Base-by-base conservation (phyloP, 495 filamentous ascomycete genomes). In the Podospora fimiseda region DNA sequence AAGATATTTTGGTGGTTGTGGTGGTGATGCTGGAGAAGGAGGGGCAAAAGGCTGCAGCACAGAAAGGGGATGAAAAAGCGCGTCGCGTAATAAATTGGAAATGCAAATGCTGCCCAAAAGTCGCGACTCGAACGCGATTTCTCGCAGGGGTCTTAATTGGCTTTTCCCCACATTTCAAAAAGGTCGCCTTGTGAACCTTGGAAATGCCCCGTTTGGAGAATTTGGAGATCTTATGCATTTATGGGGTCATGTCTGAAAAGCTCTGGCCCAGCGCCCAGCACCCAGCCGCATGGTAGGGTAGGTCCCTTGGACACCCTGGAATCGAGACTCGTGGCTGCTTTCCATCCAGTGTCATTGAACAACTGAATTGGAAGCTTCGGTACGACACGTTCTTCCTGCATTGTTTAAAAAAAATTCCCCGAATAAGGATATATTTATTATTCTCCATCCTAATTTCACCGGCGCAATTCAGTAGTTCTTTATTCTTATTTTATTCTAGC, bases 91-190 rank as follows among this genome's bases (percentile, higher is more conserved):
- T n/a, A 14, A 16, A 51, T 1, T 11, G 27, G n/a, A 53, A 56
- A 55, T 37, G 38, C 18, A 30, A 45, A 48, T 37, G 18, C 39
- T 22, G 24, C 36, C 27, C 23, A 27, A 42, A 48, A 55, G 54
- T 54, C 59, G 52, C 59, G 54, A 59, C 45, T 43, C 27, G 36
- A 45, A 60, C 64, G 56, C 63, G 63, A 51, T 33, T 9, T 37
- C 42, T 18, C 24, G 41, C 64, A 64, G 57, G 64, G 64, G 42
- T 59, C 52, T 66, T 60, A 64, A 66, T 62, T 48, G 55, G 38
- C 40, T 11, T 33, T 33, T 33, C 27, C 11, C 27, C 27, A 33
- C 27, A 5, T 33, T 33, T 33, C 27, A 5, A 5, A 33, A 33
- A 11, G n/a, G n/a, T n/a, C n/a, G n/a, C n/a, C n/a, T n/a, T n/a